Base-by-base conservation (phyloP, 768 basidiomycete species). In the Terana coerulea region DNA sequence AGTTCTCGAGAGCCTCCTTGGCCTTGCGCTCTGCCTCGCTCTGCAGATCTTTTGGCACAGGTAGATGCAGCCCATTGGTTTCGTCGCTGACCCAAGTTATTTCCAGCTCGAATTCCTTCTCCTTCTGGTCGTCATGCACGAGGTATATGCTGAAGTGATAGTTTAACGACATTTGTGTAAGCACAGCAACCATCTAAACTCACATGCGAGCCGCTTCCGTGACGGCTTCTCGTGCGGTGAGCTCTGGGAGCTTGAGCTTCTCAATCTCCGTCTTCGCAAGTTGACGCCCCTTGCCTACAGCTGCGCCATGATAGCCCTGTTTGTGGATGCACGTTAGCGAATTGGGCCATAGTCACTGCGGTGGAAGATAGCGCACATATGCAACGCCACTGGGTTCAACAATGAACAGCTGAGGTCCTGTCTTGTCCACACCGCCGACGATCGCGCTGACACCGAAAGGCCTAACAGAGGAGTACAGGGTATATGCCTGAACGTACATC, bases 201-300 rank as follows among this genome's bases (percentile, higher is more conserved):
- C 65, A 98, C 95, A 99, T 98, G 70, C 95, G 78, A 5, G 97
- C 95, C 12, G 94, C 93, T 64, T 98, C 94, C 57, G 83, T 74
- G 21, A 95, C 91, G 17, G 95, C 97, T 65, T 99, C 85, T 54
- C 85, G 78, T 49, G 79, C 80, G 2, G 89, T 80, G 46, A 98
- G 69, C 57, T 90, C 88, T 5, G 85, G 72, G 30, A 95, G 74
- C 57, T 94, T 87, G 56, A 98, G 83, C 69, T 99, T 99, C 72
- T 99, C 97, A 43, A 99, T 71, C 68, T 98, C 97, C 7, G 95
- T 98, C 78, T 98, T 98, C 17, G 97, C 97, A 55, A 98, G 75
- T 64, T 97, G 93, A 50, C 90, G 85, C n/a, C 97, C 97, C 69
- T 98, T 99, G 48, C 97, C 97, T 25, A 95, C 86, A n/a, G 97